Base-by-base conservation (phyloP, 192 early-diverging fungal genomes). In the Coemansia sp. region DNA sequence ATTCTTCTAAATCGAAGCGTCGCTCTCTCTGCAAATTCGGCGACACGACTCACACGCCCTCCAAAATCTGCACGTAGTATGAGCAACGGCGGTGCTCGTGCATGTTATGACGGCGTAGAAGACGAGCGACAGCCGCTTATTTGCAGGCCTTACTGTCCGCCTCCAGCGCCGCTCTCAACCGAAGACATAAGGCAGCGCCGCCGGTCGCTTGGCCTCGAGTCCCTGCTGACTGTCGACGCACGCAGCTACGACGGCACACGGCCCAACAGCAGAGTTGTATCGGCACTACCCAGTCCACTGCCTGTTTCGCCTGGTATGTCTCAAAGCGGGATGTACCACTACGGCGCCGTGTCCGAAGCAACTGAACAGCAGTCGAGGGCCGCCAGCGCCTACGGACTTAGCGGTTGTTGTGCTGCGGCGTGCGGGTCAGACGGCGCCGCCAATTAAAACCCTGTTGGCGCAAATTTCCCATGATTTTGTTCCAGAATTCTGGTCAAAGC, bases 131-230 rank as follows among this genome's bases (percentile, higher is more conserved):
- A 11, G 5, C 71, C 67, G 21, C 69, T 74, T 21, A 42, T 65
- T 34, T 66, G 66, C 51, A 60, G 44, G 36, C 64, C 69, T 2
- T 80, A 80, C 41, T 69, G 78, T 21, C 78, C 78, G 16, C 78
- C 78, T 11, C 78, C 78, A 19, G 44, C 67, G 31, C 78, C 78
- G 8, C 59, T 80, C 51, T 80, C 78, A 51, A 63, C 73, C 33
- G 78, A 80, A 36, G 78, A 80, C 53, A 72, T 80, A 40, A 64
- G 41, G 13, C 78, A 75, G 73, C 68, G 78, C 4, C 69, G 73
- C 16, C 66, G 78, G 19, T 80, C 78, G 14, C 63, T 80, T 40
- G 78, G 78, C 16, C 68, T 80, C 36, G 61, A 51, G 4, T 79
- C 78, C 2, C 44, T 40, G 50, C 16, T 65, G 11, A 72, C 66